Base-by-base conservation (phyloP, 148 eudicot genomes). In the Chenopodium berlandieri region DNA sequence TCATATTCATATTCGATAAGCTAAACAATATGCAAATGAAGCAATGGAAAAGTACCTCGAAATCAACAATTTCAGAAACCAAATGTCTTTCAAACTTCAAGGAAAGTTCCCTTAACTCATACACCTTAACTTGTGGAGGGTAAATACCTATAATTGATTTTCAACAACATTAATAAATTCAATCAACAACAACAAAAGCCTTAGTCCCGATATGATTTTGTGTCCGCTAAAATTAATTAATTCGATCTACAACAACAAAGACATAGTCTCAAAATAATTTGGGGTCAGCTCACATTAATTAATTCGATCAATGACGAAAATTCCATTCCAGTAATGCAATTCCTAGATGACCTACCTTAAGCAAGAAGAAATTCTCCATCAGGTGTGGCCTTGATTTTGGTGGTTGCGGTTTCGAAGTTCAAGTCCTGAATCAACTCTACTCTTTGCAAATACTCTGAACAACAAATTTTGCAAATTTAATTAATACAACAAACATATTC, bases 61-160 rank as follows among this genome's bases (percentile, higher is more conserved):
- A 96, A 83, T 96, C 86, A 76, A 96, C 78, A 31, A 96, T 96
- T 86, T 96, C 99, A 62, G 99, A 92, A 52, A 88, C 82, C 73
- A 94, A 85, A 86, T 96, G 98, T 64, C 99, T 82, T 84, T 96
- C 99, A 86, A 96, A 96, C 97, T 96, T 96, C 88, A 94, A 82
- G 4, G 99, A 82, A 64, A 90, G 87, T 83, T 94, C 94, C 86
- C 94, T 89, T 76, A 96, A 81, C 89, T 96, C 98, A 63, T 92
- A 94, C 47, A 95, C 99, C 90, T 96, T 96, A 64, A 96, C 87
- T 84, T 94, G 98, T 40, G 99, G 99, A 65, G 99, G 99, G 73
- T 95, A 92, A 76, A 92, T 96, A 79, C 99, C 98, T 95, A 75
- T n/a, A 74, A 37, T 37, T 5, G 44, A 37, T 37, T 37, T 37